Conservation (phyloP, 352 stramenopile genomes). For the Phytophthora fragariae region DNA sequence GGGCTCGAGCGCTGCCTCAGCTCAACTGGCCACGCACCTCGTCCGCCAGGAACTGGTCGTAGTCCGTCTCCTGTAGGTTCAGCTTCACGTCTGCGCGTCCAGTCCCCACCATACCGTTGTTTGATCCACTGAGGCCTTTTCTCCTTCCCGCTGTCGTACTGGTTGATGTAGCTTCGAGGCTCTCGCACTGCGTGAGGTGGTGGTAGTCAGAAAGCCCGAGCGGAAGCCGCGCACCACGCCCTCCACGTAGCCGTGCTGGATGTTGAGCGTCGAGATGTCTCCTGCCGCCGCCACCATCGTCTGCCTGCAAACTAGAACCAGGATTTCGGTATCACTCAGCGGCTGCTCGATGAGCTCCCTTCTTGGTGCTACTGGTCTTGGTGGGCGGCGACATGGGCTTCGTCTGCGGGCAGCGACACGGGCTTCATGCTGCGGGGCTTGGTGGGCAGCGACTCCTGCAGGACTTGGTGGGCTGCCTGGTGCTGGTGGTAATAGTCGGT, state of each 20-base stretch:
- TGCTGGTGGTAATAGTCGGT: too few relatives aligned
- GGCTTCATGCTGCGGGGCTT: too few relatives aligned
- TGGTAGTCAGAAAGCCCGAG: slow-evolving; percentile 91
- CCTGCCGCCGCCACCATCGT: slow-evolving; percentile 76
- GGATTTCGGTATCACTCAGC: too few relatives aligned
- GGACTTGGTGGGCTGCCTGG: too few relatives aligned
- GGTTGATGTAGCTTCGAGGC: slow-evolving; percentile 73
- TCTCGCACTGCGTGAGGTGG: slow-evolving; percentile 91
- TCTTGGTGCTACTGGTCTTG: too few relatives aligned
- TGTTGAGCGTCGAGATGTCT: slow-evolving; percentile 97
- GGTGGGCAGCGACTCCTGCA: too few relatives aligned
- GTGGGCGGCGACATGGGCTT: too few relatives aligned
- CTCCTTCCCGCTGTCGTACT: not conserved
- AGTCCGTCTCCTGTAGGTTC: slow-evolving; percentile 99
- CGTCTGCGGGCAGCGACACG: too few relatives aligned
- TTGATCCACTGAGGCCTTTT: not conserved
- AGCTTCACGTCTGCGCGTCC: slow-evolving; percentile 79
- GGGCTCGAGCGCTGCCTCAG: too few relatives aligned
- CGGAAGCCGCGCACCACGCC: slow-evolving; percentile 97
- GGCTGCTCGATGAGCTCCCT: too few relatives aligned
- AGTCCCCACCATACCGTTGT: not conserved
- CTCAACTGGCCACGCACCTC: slow-evolving; percentile 57
- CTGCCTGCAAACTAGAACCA: not conserved
- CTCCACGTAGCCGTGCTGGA: slow-evolving; percentile 98
- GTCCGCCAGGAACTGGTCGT: slow-evolving; percentile 96